Percentiles rank a stretch among this genome's conserved stretches.
Evolutionary conservation across 192 early-diverging fungal genomes (phyloP).

Genomic region (Umbelopsis isabellina): DNA sequence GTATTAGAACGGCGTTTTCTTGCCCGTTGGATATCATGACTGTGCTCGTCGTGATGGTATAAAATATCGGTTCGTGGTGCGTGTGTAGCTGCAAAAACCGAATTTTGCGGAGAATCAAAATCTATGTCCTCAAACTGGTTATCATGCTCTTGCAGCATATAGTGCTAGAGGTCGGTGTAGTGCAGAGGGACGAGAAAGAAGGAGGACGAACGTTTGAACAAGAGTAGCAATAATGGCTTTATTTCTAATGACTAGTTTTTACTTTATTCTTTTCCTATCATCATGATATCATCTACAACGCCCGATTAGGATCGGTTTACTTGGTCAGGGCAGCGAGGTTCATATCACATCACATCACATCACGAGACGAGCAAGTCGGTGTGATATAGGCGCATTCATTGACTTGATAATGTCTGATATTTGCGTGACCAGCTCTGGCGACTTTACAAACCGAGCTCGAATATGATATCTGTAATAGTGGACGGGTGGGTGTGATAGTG

Average conservation of each 20-base stretch:
- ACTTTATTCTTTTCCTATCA: background rate
- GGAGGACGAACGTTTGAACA: too few species aligned
- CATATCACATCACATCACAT: slow-evolving; percentile 26
- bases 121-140: slow-evolving; percentile 7
- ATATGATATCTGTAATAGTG: slow-evolving; percentile 45
- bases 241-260: background rate
- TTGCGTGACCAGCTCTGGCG: slow-evolving; percentile 38
- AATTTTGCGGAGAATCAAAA: slow-evolving; percentile 5
- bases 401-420: slow-evolving; percentile 39
- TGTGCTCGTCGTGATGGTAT: too few species aligned
- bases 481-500: slow-evolving; percentile 16
- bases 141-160: slow-evolving; percentile 6
- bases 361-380: slow-evolving; percentile 40
- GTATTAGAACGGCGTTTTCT: background rate
- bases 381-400: slow-evolving; percentile 38
- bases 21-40: background rate
- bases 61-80: too few species aligned
- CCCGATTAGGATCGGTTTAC: background rate
- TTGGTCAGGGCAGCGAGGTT: background rate
- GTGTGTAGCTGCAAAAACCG: too few species aligned
- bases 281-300: background rate
- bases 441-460: slow-evolving; percentile 48
- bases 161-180: background rate
- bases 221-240: background rate
- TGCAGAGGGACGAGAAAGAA: background rate